Base-by-base conservation (phyloP, 208 protist species). In the Tetramitus jugosus region DNA sequence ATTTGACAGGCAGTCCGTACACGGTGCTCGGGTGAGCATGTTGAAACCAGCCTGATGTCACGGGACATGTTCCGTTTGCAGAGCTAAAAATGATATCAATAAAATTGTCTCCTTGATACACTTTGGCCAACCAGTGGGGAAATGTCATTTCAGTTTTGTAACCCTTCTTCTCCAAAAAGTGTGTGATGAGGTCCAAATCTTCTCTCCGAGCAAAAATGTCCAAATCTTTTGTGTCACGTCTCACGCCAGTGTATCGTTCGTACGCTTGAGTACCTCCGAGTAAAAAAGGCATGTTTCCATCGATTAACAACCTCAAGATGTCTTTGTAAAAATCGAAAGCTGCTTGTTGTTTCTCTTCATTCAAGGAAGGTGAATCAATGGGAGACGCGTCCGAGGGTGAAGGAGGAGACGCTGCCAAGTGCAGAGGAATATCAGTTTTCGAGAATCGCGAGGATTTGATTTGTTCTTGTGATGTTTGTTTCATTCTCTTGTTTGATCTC, bases 301-400 rank as follows among this genome's bases (percentile, higher is more conserved):
- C 10, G 10, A 10, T 10, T 10, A 56, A 20, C 49, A 20, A 10
- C 20, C 14, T 20, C 20, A 56, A 20, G 14, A 56, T 20, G 20
- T 56, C 49, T 56, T 56, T 56, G 20, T 56, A 56, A 56, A 56
- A 56, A 56, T 56, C 49, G n/a, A n/a, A n/a, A n/a, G n/a, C n/a
- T n/a, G n/a, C n/a, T n/a, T n/a, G n/a, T n/a, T n/a, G n/a, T n/a
- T n/a, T n/a, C n/a, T n/a, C n/a, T n/a, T n/a, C n/a, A n/a, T n/a
- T n/a, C n/a, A n/a, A n/a, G n/a, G n/a, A n/a, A n/a, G n/a, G n/a
- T n/a, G n/a, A n/a, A n/a, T n/a, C n/a, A n/a, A n/a, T n/a, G n/a
- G n/a, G n/a, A n/a, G n/a, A n/a, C n/a, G n/a, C n/a, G n/a, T n/a
- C n/a, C n/a, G n/a, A n/a, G n/a, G n/a, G n/a, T n/a, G n/a, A n/a